Conservation (phyloP, 139 green algal genomes). For the Gonium pectorale region DNA sequence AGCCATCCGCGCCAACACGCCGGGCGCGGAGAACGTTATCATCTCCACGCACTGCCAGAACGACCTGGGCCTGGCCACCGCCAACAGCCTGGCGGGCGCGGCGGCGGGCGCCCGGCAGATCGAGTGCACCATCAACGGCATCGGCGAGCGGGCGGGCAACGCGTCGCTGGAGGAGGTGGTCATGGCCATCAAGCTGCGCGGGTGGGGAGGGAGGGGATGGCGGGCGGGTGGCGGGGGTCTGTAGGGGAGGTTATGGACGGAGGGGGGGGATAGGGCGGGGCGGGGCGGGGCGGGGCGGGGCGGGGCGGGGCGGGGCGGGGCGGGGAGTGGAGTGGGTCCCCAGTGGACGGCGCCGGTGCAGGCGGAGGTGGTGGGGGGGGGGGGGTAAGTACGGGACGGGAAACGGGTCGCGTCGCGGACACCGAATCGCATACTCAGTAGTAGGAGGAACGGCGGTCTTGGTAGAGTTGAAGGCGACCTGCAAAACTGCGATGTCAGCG, state of each 20-base stretch:
- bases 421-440: too few relatives aligned
- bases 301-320: too few relatives aligned
- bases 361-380: too few relatives aligned
- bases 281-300: too few relatives aligned
- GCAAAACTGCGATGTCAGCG: too few relatives aligned
- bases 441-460: too few relatives aligned
- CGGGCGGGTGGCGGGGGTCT: neutral
- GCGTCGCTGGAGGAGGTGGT: slow-evolving; percentile 96
- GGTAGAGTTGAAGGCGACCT: too few relatives aligned
- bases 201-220: slow-evolving; percentile 55
- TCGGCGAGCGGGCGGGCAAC: slow-evolving; percentile 98
- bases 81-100: slow-evolving; percentile 93
- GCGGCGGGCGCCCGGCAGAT: slow-evolving; percentile 85
- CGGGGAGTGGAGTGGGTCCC: too few relatives aligned
- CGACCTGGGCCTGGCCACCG: slow-evolving; percentile 96
- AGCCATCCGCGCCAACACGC: slow-evolving; percentile 90
- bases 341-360: too few relatives aligned
- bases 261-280: too few relatives aligned
- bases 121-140: slow-evolving; percentile 99
- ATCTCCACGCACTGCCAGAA: slow-evolving; percentile 99
- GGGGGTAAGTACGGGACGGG: too few relatives aligned
- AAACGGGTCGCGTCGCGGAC: too few relatives aligned
- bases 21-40: slow-evolving; percentile 83
- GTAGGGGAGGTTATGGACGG: neutral
- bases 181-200: slow-evolving; percentile 90